Evolutionary conservation across 1,284 basidiomycete species (phyloP), one percentile per base, ranked within the genome.

Genomic region (Ustilago crameri): DNA sequence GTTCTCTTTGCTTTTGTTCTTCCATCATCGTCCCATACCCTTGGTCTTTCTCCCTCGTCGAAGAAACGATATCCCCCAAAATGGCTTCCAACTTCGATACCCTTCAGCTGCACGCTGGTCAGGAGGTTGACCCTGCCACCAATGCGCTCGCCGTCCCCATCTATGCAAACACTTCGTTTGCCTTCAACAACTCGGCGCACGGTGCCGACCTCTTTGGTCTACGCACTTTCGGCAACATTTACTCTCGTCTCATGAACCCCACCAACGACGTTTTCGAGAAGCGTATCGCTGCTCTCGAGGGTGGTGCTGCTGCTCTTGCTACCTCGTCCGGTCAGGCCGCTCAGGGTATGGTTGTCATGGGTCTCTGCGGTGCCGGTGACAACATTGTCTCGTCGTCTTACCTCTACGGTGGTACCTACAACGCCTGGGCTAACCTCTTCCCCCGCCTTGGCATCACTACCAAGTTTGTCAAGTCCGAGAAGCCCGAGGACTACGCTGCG

Each of bases 241-340:
- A 78, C 71, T 79, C 76, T 37, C 83, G 91, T 35, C 89, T 93
- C 53, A 89, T 90, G 26, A 93, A 95, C 83, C 93, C 93, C 9
- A 94, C 93, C 5, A 88, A 90, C 53, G 90, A 90, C 73, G 90
- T 93, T 7, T 93, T 95, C 72, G 92, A 95, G 84, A 88, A 91
- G 76, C 88, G 93, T 22, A 89, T 94, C 3, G 90, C 92, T 1
- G 90, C 91, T 0, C 87, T 94, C 30, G 92, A 94, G 81, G 91
- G 91, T 14, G 93, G 93, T 24, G 87, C 86, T 3, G 92, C 90
- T 0, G 92, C 92, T 14, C 87, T 94, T 1, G 92, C 92, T 2
- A 87, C 90, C 0, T 84, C 91, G 0, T 91, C 90, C 55, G 93
- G 92, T 2, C 91, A 92, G 78, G 86, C 91, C 0, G 93, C 93